These are phyloP conservation scores for Sporobolus alterniflorus DNA, from an alignment of 202 grass and related monocot genomes.

Conservation along the genomic window DNA sequence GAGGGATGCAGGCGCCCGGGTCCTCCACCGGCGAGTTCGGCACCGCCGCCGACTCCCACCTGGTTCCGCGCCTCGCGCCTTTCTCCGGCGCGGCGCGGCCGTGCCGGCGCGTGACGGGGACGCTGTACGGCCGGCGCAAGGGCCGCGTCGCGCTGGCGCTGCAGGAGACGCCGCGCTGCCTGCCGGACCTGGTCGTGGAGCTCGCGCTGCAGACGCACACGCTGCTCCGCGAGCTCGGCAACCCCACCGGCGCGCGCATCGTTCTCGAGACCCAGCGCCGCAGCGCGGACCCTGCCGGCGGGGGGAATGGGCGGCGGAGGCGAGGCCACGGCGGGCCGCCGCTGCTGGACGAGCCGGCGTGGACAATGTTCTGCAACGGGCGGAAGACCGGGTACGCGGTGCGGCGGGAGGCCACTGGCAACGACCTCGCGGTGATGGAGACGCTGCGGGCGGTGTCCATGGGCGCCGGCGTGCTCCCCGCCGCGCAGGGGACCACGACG, in stretches of 20 bases:
- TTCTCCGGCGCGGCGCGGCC: slow-evolving; percentile 30
- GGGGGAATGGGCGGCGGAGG: not conserved
- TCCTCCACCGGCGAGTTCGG: not conserved
- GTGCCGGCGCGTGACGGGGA: slow-evolving; percentile 59
- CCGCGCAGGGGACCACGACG: not conserved
- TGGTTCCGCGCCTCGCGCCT: slow-evolving; percentile 27
- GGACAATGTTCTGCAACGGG: slow-evolving; percentile 96
- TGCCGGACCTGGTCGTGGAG: slow-evolving; percentile 73
- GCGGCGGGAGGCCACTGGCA: slow-evolving; percentile 55
- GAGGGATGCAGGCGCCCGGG: slow-evolving; percentile 16
- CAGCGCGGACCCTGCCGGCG: fast-evolving
- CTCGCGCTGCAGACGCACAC: slow-evolving; percentile 78
- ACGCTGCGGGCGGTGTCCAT: slow-evolving; percentile 77
- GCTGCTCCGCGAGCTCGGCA: slow-evolving; percentile 76
- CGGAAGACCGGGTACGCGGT: slow-evolving; percentile 75
- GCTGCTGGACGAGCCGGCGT: slow-evolving; percentile 66
- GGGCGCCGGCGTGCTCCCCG: slow-evolving; percentile 83
- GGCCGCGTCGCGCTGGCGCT: slow-evolving; percentile 73
- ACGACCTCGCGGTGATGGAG: slow-evolving; percentile 78
- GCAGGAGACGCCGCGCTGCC: slow-evolving; percentile 74
- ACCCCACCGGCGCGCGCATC: slow-evolving; percentile 65
- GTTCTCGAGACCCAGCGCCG: slow-evolving; percentile 70
- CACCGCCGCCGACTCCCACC: slow-evolving; percentile 11
- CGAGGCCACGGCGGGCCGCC: not conserved
- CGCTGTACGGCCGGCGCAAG: slow-evolving; percentile 69